A percentile compares a stretch with the other conserved stretches of the same genome.
Conservation (phyloP, 1,284 basidiomycete genomes). For the Fomitiporia mediterranea region DNA sequence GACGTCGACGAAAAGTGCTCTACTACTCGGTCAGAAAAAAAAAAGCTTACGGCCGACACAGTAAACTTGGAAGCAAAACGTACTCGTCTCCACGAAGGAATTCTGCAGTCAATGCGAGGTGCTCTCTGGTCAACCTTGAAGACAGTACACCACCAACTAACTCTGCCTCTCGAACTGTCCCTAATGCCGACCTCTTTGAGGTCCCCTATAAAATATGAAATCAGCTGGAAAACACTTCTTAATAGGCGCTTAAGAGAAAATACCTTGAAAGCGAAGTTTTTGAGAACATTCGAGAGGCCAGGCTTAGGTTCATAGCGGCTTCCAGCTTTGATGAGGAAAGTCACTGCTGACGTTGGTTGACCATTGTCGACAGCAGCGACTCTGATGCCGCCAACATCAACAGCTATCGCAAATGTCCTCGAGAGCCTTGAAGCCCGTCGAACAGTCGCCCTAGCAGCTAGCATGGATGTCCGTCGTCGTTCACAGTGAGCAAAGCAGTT, state of each 20-base stretch:
- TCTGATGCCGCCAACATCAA: slow-evolving; percentile 77
- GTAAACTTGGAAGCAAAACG: slow-evolving; percentile 36
- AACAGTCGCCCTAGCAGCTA: slow-evolving; percentile 52
- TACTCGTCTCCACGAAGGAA: slow-evolving; percentile 96
- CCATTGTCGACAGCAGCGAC: slow-evolving; percentile 80
- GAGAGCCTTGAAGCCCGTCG: slow-evolving; percentile 51
- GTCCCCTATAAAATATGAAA: slow-evolving; percentile 52
- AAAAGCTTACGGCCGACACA: slow-evolving; percentile 13
- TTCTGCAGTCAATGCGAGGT: slow-evolving; percentile 90
- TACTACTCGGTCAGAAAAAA: slow-evolving; percentile 30
- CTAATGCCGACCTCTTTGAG: slow-evolving; percentile 80
- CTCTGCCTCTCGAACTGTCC: slow-evolving; percentile 90
- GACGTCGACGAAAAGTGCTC: slow-evolving; percentile 82
- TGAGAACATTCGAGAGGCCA: slow-evolving; percentile 87
- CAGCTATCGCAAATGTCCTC: slow-evolving; percentile 75
- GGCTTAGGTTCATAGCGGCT: slow-evolving; percentile 81
- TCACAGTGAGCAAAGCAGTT: slow-evolving; percentile 5
- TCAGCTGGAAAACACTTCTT: not conserved
- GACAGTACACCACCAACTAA: slow-evolving; percentile 93
- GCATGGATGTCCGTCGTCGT: slow-evolving; percentile 35
- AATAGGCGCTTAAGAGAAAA: slow-evolving; percentile 18
- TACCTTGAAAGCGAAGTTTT: slow-evolving; percentile 98
- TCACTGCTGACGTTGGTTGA: slow-evolving; percentile 79
- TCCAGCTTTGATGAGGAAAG: slow-evolving; percentile 88
- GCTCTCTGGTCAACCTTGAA: slow-evolving; percentile 81